Base-by-base conservation (phyloP, 371 early-diverging fungal genomes). In the Entomophthora muscae region DNA sequence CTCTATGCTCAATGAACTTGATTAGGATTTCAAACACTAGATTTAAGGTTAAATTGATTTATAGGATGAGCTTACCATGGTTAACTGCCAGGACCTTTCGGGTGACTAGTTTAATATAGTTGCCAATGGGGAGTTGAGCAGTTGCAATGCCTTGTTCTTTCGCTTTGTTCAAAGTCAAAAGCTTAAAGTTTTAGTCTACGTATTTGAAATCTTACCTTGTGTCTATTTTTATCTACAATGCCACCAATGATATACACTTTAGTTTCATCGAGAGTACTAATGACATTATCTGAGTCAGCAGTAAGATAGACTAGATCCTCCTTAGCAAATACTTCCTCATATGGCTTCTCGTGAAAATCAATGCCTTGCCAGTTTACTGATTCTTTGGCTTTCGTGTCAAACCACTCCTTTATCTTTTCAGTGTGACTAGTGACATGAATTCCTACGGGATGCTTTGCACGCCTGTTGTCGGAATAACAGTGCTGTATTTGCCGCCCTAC, bases 191-290 rank as follows among this genome's bases (percentile, higher is more conserved):
- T 12, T n/a, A n/a, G n/a, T n/a, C n/a, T n/a, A n/a, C n/a, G n/a
- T n/a, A n/a, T n/a, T n/a, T n/a, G n/a, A n/a, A n/a, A n/a, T n/a
- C n/a, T 52, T 66, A 78, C 82, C 74, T 88, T 88, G 72, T 90
- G 76, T 57, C 95, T 71, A 66, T 97, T 97, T 70, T 86, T 87
- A 72, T 97, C 98, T 0, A 97, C 98, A 64, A 97, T 83, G 0
- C 91, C 95, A 53, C 98, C 98, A 68, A 97, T 84, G 26, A 97
- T 72, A 69, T 95, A 95, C 1, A 80, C 77, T 55, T 84, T 88
- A 0, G 70, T 70, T 29, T 78, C 78, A 7, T 92, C 91, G 24
- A 97, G 71, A 2, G 72, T 69, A 5, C 77, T 68, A 10, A 88
- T 68, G 10, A 78, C 75, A 59, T 88, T 83, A 13, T 81, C 79